These are phyloP conservation scores for Fusarium armeniacum DNA, from an alignment of 2,329 filamentous ascomycete genomes.

Conservation along the genomic window DNA sequence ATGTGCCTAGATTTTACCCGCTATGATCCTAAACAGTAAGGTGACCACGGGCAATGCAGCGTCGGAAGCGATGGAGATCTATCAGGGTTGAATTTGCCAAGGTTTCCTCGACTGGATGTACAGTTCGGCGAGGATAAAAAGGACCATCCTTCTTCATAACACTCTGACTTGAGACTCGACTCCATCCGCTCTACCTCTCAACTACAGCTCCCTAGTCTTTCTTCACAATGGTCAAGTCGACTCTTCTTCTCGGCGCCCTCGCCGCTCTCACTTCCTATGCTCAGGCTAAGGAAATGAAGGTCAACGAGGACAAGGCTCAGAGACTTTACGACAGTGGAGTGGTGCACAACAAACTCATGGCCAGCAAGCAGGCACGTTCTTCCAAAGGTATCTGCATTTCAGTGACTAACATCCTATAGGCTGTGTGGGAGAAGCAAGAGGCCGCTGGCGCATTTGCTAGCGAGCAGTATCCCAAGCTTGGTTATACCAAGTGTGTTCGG, in stretches of 20 bases:
- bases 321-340: constrained; percentile 41
- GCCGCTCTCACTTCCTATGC: constrained; percentile 26
- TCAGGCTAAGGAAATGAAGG: constrained; percentile 40
- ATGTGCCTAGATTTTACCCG: constrained; percentile 6
- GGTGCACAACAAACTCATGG: constrained; percentile 43
- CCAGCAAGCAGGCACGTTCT: constrained; percentile 24
- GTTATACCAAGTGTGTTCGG: constrained; percentile 58
- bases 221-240: constrained; percentile 42
- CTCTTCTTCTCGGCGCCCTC: constrained; percentile 27
- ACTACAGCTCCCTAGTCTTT: not conserved
- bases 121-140: constrained; percentile 4
- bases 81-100: not conserved
- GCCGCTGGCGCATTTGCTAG: constrained; percentile 55
- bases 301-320: constrained; percentile 26
- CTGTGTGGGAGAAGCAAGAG: constrained; percentile 53
- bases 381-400: fast-evolving
- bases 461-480: constrained; percentile 55
- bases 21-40: constrained; percentile 3
- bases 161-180: not conserved
- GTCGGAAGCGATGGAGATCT: not conserved
- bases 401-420: constrained; percentile 36
- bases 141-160: not conserved
- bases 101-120: not conserved
- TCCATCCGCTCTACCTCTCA: not conserved
- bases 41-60: not conserved